Base-by-base conservation (phyloP, 169 alveolate species). In the Plasmodium gonderi region DNA sequence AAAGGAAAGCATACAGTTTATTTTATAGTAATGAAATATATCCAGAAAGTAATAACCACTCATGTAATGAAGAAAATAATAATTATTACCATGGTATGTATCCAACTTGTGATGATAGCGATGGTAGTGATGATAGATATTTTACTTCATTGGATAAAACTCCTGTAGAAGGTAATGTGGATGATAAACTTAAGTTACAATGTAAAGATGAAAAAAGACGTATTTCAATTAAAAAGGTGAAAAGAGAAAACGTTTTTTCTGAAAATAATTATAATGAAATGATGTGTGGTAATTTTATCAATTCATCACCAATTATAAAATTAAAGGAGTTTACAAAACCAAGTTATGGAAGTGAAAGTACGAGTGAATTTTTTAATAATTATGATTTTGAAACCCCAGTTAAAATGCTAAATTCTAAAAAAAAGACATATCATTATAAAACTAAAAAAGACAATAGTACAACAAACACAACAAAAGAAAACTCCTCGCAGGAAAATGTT, bases 1-100 rank as follows among this genome's bases (percentile, higher is more conserved):
- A 85, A 85, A 85, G 92, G 29, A 85, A 85, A 75, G 92, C 92
- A 8, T 85, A 85, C 42, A 74, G 92, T 40, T 85, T 85, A 85
- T 85, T 85, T 85, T 74, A 72, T 85, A 85, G 79, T 85, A 85
- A 75, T 75, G 92, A 85, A 75, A 49, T 54, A 40, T n/a, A 76
- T n/a, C 75, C 75, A 17, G 85, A 85, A 74, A 36, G 29, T 60
- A 31, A 79, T 60, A 20, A 40, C 20, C 31, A 42, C n/a, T 11
- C 33, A 29, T 45, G 64, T 47, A 75, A 85, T 85, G 83, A 40
- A 1, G 92, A 74, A 2, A n/a, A 51, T 64, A 40, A 42, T 23
- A 64, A 85, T 54, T 85, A 74, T 78, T 33, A 40, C 40, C 33
- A 78, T 49, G 45, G 67, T 75, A 85, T 69, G 60, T 69, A 69